These are phyloP conservation scores for Dactylorhiza incarnata DNA, from an alignment of 106 monocot species.

Conservation along the genomic window DNA sequence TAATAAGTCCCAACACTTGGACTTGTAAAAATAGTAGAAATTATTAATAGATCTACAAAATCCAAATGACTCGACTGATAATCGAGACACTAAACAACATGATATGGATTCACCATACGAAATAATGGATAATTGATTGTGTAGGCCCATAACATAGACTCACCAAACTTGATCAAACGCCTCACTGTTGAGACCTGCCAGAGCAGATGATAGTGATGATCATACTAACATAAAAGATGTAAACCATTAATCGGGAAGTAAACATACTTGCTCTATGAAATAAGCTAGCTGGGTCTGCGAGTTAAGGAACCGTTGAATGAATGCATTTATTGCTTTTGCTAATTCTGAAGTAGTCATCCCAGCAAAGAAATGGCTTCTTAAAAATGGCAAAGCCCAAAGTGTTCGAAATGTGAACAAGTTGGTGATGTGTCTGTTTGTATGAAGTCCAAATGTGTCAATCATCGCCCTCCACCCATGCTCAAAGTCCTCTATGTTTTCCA, in stretches of 20 bases:
- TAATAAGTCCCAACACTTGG: too few species aligned
- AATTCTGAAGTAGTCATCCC: conserved; percentile 45
- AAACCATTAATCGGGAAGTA: neutral
- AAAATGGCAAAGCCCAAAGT: conserved; percentile 76
- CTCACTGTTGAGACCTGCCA: too few species aligned
- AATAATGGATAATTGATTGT: too few species aligned
- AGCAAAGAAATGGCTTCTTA: conserved; percentile 73
- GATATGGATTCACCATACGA: too few species aligned
- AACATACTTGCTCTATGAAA: conserved; percentile 64
- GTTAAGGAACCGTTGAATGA: conserved; percentile 72
- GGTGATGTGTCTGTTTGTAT: conserved; percentile 64
- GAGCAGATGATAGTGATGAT: too few species aligned
- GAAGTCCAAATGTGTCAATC: conserved; percentile 58
- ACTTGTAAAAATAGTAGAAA: too few species aligned
- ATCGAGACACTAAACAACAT: too few species aligned
- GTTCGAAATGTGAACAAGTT: conserved; percentile 52
- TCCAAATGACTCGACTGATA: too few species aligned
- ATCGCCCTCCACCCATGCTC: conserved; percentile 74
- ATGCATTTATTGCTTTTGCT: conserved; percentile 65
- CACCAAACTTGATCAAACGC: too few species aligned
- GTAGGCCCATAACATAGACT: too few species aligned
- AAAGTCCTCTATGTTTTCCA: conserved; percentile 58
- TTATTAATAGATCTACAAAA: too few species aligned
- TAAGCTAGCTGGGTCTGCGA: conserved; percentile 54
- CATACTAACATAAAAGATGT: too few species aligned